Conservation (phyloP, 768 basidiomycete genomes). For the Phaffia australis region DNA sequence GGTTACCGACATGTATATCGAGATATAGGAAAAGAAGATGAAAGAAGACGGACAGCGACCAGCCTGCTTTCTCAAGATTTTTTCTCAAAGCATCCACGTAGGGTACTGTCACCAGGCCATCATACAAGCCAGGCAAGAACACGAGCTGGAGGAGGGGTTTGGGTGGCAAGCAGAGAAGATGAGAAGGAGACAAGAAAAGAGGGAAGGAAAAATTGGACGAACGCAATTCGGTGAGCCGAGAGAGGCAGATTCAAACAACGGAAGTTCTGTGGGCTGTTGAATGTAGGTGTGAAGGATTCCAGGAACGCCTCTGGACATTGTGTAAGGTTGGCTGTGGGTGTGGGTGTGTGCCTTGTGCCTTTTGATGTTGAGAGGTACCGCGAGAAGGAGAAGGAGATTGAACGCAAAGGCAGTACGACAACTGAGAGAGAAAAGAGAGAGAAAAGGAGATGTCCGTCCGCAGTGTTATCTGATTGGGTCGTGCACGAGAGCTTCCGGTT, state of each 20-base stretch:
- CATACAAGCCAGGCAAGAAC: slow-evolving; percentile 21
- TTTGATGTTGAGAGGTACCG: neutral
- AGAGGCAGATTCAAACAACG: slow-evolving; percentile 14
- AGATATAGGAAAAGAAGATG: neutral
- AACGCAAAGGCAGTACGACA: too few relatives aligned
- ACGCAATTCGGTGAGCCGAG: neutral
- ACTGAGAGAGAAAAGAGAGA: too few relatives aligned
- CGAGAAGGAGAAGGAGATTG: neutral
- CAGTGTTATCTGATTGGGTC: too few relatives aligned
- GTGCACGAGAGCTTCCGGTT: too few relatives aligned
- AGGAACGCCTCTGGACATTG: neutral
- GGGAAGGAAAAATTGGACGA: neutral
- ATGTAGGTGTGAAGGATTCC: slow-evolving; percentile 3
- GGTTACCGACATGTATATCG: neutral
- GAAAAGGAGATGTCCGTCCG: too few relatives aligned
- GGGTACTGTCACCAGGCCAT: slow-evolving; percentile 8
- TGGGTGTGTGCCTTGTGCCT: neutral
- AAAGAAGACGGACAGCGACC: slow-evolving; percentile 16
- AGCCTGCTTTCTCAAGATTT: slow-evolving; percentile 5
- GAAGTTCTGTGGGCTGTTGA: neutral
- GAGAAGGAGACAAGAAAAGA: neutral
- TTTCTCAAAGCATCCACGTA: slow-evolving; percentile 3
- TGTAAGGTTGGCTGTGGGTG: neutral
- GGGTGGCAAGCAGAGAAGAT: neutral
- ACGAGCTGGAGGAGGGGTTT: slow-evolving; percentile 3